phyloP scores from a whole-genome alignment of 192 early-diverging fungal genomes.

The Rhizophagus clarus region DNA sequence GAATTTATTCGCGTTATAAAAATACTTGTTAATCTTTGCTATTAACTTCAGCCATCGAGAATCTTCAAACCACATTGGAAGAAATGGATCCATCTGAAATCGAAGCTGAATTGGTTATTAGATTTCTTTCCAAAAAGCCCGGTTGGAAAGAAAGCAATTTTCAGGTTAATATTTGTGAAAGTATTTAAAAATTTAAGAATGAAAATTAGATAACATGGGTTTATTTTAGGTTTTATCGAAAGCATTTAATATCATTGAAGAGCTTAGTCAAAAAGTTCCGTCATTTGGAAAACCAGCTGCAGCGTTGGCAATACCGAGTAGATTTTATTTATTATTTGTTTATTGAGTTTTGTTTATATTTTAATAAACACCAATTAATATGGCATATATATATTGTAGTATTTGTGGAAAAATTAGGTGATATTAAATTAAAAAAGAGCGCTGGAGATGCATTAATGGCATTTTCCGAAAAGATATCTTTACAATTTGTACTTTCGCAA shows the following conservation, averaged over 20 bases:
- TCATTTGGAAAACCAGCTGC: slow-evolving; percentile 75
- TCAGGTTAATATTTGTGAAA: slow-evolving; percentile 52
- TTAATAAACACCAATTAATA: not conserved
- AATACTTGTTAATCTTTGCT: not conserved
- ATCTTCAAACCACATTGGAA: slow-evolving; percentile 68
- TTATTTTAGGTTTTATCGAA: slow-evolving; percentile 60
- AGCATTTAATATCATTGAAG: slow-evolving; percentile 74
- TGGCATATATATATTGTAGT: slow-evolving; percentile 40
- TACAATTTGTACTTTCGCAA: slow-evolving; percentile 82
- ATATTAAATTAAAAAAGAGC: slow-evolving; percentile 89
- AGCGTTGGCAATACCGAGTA: slow-evolving; percentile 67
- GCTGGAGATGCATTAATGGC: slow-evolving; percentile 78
- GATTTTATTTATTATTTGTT: not conserved
- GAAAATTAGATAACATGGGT: not conserved
- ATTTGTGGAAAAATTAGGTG: slow-evolving; percentile 90
- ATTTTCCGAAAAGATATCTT: slow-evolving; percentile 73
- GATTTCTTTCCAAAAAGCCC: slow-evolving; percentile 78
- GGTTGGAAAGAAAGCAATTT: slow-evolving; percentile 99
- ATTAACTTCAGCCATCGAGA: slow-evolving; percentile 62
- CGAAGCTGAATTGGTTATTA: slow-evolving; percentile 82
- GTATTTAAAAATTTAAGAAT: not conserved
- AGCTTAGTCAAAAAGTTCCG: slow-evolving; percentile 61
- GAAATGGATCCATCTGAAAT: slow-evolving; percentile 49
- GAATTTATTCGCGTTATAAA: not conserved
- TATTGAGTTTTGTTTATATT: not conserved